Base-by-base conservation (phyloP, 2,329 filamentous ascomycete genomes). In the Hymenoscyphus occultus region DNA sequence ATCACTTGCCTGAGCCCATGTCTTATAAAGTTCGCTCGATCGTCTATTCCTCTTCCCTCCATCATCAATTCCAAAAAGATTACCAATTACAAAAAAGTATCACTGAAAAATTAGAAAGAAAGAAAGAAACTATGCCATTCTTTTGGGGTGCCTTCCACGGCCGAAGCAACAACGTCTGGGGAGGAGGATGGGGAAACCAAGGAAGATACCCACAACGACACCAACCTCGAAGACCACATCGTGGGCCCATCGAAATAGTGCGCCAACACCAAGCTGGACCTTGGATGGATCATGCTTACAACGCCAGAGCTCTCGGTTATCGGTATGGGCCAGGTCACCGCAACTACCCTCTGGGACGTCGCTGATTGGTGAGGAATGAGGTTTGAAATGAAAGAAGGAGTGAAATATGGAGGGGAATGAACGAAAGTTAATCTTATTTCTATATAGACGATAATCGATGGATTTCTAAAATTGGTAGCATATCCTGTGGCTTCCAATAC, bases 221-320 rank as follows among this genome's bases (percentile, higher is more conserved):
- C 9, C 35, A 35, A 10, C 35, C 6, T 22, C 19, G 45, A 10
- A 51, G n/a, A 51, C n/a, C 45, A n/a, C n/a, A 57, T 32, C 54
- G 54, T 35, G 9, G 19, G 9, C 5, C 9, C n/a, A 39, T 35
- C 10, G 28, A 57, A 9, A 16, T 22, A 57, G 28, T 22, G 56
- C 22, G 54, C 12, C 22, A 57, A 35, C 5, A n/a, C 2, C 54
- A 57, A n/a, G 54, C 35, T 57, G 13, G 28, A 9, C 19, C 28
- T 13, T 57, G 54, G 54, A 57, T 57, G 54, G 54, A 57, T 19
- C 54, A 57, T 14, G 16, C 54, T 35, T 57, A 57, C 32, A 57
- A 32, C 32, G 28, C 22, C 32, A 31, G 32, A 31, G 54, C 54
- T 5, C 12, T 35, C 5, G 54, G 54, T 14, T 57, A 57, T 35